Evolutionary conservation across 805 yeast species (phyloP), one percentile per base, ranked within the genome.

Genomic region (Ogataea henricii): DNA sequence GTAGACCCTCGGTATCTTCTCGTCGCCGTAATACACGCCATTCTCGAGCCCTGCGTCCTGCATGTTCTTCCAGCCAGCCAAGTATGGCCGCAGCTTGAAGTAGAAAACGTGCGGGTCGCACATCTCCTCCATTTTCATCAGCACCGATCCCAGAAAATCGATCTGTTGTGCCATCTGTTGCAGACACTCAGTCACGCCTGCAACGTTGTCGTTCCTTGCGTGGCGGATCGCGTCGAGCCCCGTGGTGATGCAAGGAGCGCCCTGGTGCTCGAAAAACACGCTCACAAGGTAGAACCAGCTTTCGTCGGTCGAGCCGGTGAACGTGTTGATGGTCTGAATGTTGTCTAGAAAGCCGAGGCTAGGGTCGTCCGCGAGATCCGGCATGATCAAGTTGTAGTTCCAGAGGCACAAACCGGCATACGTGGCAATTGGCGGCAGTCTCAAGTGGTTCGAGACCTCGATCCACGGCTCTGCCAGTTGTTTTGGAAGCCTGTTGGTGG

Each of bases 41-140:
- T 82, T 67, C 40, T 73, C 72, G 48, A 91, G 73, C 0, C 97
- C 97, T 1, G 85, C 90, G 47, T 81, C 89, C 21, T 79, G 81
- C 97, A 92, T 91, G 60, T 88, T 88, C 62, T 83, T 83, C 95
- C 97, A 92, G 2, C 97, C 98, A 0, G 97, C 96, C 54, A 92
- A 71, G 58, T 79, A 91, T 0, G 97, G 97, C 60, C 98, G 77
- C 39, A 91, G 77, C 51, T 92, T 78, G 71, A 78, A 87, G 67
- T 88, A 91, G 64, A 92, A 91, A 3, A 87, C 83, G 63, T 89
- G 95, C 2, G 98, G 97, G 62, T 90, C 96, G 66, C 97, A 89
- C 86, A 86, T 86, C 56, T 91, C 96, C 60, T 87, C 90, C 94
- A 91, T 87, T 57, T 79, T 77, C 79, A 84, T 80, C 56, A 92